Base-by-base conservation (phyloP, 441 rosid genomes). In the Erodium moschatum region DNA sequence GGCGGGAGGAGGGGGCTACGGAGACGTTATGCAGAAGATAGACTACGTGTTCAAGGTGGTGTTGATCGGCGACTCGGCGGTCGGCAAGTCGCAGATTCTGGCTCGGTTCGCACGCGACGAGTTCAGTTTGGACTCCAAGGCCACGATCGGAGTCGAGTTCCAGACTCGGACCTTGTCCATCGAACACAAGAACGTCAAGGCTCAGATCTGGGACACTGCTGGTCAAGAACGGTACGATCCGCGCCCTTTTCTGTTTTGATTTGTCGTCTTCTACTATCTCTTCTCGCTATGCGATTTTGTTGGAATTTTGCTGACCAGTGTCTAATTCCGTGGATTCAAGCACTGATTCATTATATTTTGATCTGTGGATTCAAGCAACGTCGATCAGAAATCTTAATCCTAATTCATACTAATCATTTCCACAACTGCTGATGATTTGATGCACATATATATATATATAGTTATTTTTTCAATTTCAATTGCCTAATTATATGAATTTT, bases 21-120 rank as follows among this genome's bases (percentile, higher is more conserved):
- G 93, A 11, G 98, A 86, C 69, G 79, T 84, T 19, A 76, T 79
- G 73, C 86, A 85, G 67, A 92, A 85, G 83, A 85, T 89, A 4
- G 97, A 92, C 71, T 92, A 89, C 74, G 97, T 92, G 0, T 89
- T 92, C 85, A 87, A 87, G 66, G 86, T 87, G n/a, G 92, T 87
- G 44, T 67, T 87, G 64, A 87, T 87, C 72, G 92, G 92, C 10
- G 89, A 87, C 79, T 87, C 91, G 0, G 86, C 91, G 0, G 91
- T 87, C 0, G 91, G 91, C 0, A 87, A 87, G 79, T 87, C 91
- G 12, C 91, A 87, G 73, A 68, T 85, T 61, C 87, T 87, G 7
- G 86, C 89, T 20, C 80, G 89, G 67, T 85, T 77, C 74, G 89
- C 75, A 9, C 66, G 75, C 33, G 67, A 72, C 62, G 75, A 72